phyloP scores from a whole-genome alignment of 768 basidiomycete species.

The Russula sp. region DNA sequence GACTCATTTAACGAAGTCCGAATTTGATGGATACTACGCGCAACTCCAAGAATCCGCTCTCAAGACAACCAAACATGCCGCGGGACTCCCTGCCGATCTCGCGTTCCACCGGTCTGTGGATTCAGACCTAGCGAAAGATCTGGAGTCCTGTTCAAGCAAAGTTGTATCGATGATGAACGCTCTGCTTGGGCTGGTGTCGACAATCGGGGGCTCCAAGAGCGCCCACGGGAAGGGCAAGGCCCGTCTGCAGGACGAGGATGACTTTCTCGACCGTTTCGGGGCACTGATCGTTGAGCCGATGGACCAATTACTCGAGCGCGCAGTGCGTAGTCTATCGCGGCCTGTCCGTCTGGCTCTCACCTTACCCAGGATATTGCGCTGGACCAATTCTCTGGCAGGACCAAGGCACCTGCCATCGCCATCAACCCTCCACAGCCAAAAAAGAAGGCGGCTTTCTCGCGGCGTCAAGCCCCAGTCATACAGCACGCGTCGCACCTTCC shows the following conservation, averaged over 20 bases:
- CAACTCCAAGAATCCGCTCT: conserved; percentile 55
- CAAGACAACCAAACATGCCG: conserved; percentile 54
- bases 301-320: conserved; percentile 79
- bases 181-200: conserved; percentile 47
- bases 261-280: conserved; percentile 79
- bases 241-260: conserved; percentile 60
- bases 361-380: conserved; percentile 68
- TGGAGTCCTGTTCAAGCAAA: conserved; percentile 62
- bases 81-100: conserved; percentile 63
- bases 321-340: conserved; percentile 40
- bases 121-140: conserved; percentile 51
- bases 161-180: conserved; percentile 61
- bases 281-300: conserved; percentile 71
- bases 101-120: conserved; percentile 88
- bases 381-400: conserved; percentile 68
- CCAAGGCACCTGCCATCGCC: conserved; percentile 57
- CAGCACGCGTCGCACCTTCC: conserved; percentile 67
- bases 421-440: conserved; percentile 38
- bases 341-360: neutral
- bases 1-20: neutral
- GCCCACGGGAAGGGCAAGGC: conserved; percentile 45
- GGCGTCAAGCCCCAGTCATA: conserved; percentile 50
- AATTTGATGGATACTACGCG: conserved; percentile 49
- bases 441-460: conserved; percentile 32
- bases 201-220: conserved; percentile 31